A percentile compares a stretch with the other conserved stretches of the same genome.
These are phyloP conservation scores for Theileria annulata DNA, from an alignment of 169 alveolate genomes.

Conservation along the genomic window DNA sequence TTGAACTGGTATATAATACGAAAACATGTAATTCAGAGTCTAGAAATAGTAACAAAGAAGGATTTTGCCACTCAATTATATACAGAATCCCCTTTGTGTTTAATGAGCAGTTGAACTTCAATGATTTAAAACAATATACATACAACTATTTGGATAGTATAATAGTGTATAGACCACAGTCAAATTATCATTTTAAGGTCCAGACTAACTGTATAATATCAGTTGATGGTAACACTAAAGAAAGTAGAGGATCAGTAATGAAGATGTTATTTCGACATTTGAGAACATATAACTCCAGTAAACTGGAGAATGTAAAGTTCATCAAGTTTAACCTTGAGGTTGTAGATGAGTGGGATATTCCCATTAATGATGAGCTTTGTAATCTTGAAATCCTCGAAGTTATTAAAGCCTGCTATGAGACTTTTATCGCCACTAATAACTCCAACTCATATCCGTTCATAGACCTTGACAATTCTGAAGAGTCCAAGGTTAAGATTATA, in stretches of 20 bases:
- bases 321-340: constrained; percentile 50
- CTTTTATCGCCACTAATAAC: constrained; percentile 14
- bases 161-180: constrained; percentile 58
- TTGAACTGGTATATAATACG: constrained; percentile 34
- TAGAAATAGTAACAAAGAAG: constrained; percentile 12
- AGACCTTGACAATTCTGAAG: constrained; percentile 59
- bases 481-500: constrained; percentile 31
- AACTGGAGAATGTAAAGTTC: constrained; percentile 18
- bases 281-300: constrained; percentile 42
- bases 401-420: constrained; percentile 22
- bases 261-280: constrained; percentile 46
- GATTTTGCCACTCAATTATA: constrained; percentile 45
- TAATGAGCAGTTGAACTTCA: constrained; percentile 27
- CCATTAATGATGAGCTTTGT: constrained; percentile 44
- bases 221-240: background rate
- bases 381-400: constrained; percentile 19
- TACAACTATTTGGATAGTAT: constrained; percentile 40
- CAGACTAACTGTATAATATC: constrained; percentile 3
- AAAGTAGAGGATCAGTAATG: background rate
- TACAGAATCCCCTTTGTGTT: constrained; percentile 41
- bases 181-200: constrained; percentile 55
- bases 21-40: background rate
- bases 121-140: constrained; percentile 20
- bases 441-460: constrained; percentile 8
- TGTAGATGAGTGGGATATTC: constrained; percentile 58